Percentiles rank a stretch among this genome's conserved stretches.
Evolutionary conservation across 2,329 filamentous ascomycete genomes (phyloP).

Genomic region (Thielaviopsis euricoi): DNA sequence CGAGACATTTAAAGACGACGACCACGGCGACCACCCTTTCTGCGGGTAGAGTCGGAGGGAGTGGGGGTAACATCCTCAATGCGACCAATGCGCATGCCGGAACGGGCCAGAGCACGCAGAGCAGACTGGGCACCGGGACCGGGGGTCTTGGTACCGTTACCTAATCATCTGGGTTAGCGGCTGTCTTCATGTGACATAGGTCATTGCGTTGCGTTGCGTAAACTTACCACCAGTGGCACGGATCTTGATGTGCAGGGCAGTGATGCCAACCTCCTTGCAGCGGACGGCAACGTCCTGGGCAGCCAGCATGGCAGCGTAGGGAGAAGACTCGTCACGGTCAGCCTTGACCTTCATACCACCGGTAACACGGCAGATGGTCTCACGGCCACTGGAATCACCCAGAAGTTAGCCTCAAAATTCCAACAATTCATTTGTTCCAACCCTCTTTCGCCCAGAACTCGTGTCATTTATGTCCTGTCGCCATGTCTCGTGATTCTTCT

Average conservation of each 20-base stretch:
- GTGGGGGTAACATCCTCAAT: constrained; percentile 99
- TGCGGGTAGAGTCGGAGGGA: constrained; percentile 96
- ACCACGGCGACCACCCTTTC: constrained; percentile 99
- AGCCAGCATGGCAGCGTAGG: constrained; percentile 99
- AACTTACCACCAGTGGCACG: constrained; percentile 86
- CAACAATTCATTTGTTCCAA: not conserved
- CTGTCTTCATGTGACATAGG: not conserved
- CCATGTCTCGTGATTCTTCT: not conserved
- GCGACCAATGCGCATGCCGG: constrained; percentile 98
- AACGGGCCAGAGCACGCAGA: constrained; percentile 94
- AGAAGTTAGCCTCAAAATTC: constrained; percentile 39
- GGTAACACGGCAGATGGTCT: constrained; percentile 99
- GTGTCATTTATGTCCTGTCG: not conserved
- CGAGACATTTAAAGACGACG: constrained; percentile 71
- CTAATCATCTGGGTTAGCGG: constrained; percentile 22
- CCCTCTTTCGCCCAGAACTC: not conserved
- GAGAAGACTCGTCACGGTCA: constrained; percentile 98
- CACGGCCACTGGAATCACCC: constrained; percentile 78
- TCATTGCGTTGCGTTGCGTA: not conserved
- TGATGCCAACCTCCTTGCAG: constrained; percentile 57
- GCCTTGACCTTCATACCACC: constrained; percentile 99
- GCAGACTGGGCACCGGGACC: constrained; percentile 98
- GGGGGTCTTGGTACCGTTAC: constrained; percentile 99
- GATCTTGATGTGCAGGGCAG: constrained; percentile 99
- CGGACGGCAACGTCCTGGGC: constrained; percentile 92